These are phyloP conservation scores for Ascochyta koolunga DNA, from an alignment of 2,329 filamentous ascomycete genomes.

Conservation along the genomic window DNA sequence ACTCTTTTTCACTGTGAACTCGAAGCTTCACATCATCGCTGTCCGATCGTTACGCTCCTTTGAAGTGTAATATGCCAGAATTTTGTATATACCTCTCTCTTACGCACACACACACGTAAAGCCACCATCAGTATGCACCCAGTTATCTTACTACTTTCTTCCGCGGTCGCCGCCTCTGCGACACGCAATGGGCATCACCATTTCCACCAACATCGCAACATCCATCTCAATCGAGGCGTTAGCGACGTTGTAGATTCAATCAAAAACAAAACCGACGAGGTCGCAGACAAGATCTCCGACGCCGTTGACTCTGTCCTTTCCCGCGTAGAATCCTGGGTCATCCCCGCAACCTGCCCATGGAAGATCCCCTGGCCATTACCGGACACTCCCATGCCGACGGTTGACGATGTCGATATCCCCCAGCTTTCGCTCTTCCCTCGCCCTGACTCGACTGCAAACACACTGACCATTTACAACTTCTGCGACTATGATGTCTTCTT, in stretches of 20 bases:
- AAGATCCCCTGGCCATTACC: slow-evolving; percentile 19
- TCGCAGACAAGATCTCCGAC: slow-evolving; percentile 4
- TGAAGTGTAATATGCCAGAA: not conserved
- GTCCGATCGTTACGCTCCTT: slow-evolving; percentile 8
- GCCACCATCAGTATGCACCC: not conserved
- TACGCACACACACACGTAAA: not conserved
- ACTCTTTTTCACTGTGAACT: slow-evolving; percentile 6
- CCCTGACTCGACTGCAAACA: slow-evolving; percentile 13
- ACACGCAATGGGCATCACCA: slow-evolving; percentile 3
- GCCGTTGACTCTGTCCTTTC: slow-evolving; percentile 9
- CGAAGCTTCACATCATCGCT: slow-evolving; percentile 5
- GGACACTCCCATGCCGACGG: slow-evolving; percentile 14
- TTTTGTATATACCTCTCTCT: not conserved
- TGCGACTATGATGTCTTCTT: slow-evolving; percentile 24
- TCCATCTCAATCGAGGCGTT: slow-evolving; percentile 7
- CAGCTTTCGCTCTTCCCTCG: slow-evolving; percentile 23
- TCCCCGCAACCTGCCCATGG: slow-evolving; percentile 16
- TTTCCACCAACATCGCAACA: slow-evolving; percentile 1
- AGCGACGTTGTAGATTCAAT: slow-evolving; percentile 1
- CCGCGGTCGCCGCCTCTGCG: not conserved
- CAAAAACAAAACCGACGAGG: slow-evolving; percentile 10
- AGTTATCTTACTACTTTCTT: slow-evolving; percentile 4
- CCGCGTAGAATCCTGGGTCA: slow-evolving; percentile 12
- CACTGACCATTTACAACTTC: slow-evolving; percentile 26
- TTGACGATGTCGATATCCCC: slow-evolving; percentile 9